Percentiles rank a stretch among this genome's conserved stretches.
Evolutionary conservation across 2,329 filamentous ascomycete genomes (phyloP).

Genomic region (Bimuria novae-zelandiae): DNA sequence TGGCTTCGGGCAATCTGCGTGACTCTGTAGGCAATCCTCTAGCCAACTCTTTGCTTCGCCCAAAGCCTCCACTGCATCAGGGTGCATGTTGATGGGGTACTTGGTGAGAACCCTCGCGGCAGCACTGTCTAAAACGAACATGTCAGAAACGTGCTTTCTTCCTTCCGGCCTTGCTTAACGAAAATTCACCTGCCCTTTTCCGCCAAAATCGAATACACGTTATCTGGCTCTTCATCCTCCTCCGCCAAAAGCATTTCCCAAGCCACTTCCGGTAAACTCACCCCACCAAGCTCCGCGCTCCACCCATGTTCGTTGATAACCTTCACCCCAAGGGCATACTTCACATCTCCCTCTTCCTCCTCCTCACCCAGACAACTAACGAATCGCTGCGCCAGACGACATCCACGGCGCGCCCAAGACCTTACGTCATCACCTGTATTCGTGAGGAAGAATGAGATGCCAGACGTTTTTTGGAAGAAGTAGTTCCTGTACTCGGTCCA

Average conservation of each 20-base stretch:
- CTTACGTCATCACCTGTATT: neutral
- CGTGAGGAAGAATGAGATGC: neutral
- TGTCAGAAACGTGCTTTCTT: neutral
- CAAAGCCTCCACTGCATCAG: neutral
- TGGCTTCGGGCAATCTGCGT: neutral
- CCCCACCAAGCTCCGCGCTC: neutral
- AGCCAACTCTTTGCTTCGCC: neutral
- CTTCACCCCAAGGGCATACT: neutral
- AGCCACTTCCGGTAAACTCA: neutral
- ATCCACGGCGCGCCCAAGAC: neutral
- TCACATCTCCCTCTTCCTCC: neutral
- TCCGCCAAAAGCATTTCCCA: neutral
- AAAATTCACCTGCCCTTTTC: neutral
- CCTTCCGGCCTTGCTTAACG: neutral
- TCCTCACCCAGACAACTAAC: neutral
- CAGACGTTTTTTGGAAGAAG: neutral
- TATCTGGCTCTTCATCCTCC: neutral
- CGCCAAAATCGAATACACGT: neutral
- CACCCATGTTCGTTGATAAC: neutral
- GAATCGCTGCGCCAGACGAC: neutral
- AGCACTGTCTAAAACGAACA: neutral
- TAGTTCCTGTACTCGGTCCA: neutral
- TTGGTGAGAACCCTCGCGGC: constrained; percentile 1
- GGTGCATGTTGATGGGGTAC: neutral
- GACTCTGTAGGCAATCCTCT: neutral